phyloP scores from a whole-genome alignment of 352 stramenopile genomes.

The Globisporangium carolinianum region DNA sequence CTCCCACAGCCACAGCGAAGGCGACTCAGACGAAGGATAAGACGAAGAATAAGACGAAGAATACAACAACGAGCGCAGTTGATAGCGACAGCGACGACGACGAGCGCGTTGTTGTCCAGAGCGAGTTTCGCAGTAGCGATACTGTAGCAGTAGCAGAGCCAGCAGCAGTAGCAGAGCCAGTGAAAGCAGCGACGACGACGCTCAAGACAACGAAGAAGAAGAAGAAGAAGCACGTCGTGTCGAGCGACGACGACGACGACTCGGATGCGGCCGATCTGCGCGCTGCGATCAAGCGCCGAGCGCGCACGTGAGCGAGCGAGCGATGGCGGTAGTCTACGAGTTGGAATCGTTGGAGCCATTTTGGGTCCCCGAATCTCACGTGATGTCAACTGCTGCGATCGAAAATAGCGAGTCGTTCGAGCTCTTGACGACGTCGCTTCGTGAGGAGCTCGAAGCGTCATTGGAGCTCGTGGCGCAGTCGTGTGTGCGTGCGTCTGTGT shows the following conservation, averaged over 20 bases:
- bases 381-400: too few relatives aligned
- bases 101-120: slow-evolving; percentile 63
- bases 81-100: slow-evolving; percentile 65
- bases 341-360: background rate
- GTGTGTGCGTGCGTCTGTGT: too few relatives aligned
- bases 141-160: slow-evolving; percentile 8
- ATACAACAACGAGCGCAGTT: slow-evolving; percentile 1
- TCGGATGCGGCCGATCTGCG: slow-evolving; percentile 58
- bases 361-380: too few relatives aligned
- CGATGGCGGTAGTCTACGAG: background rate
- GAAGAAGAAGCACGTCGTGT: slow-evolving; percentile 29
- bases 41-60: slow-evolving; percentile 12
- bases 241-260: slow-evolving; percentile 40
- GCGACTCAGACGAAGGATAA: slow-evolving; percentile 16
- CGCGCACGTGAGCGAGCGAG: background rate
- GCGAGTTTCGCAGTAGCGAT: slow-evolving; percentile 40
- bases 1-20: background rate
- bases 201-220: slow-evolving; percentile 15
- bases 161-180: slow-evolving; percentile 12
- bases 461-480: too few relatives aligned
- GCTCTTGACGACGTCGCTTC: too few relatives aligned
- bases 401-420: too few relatives aligned
- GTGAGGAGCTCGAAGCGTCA: too few relatives aligned
- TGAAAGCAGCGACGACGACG: slow-evolving; percentile 13
- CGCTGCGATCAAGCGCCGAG: slow-evolving; percentile 47